phyloP scores from a whole-genome alignment of 2,329 filamentous ascomycete genomes.

The Alternaria sp. region DNA sequence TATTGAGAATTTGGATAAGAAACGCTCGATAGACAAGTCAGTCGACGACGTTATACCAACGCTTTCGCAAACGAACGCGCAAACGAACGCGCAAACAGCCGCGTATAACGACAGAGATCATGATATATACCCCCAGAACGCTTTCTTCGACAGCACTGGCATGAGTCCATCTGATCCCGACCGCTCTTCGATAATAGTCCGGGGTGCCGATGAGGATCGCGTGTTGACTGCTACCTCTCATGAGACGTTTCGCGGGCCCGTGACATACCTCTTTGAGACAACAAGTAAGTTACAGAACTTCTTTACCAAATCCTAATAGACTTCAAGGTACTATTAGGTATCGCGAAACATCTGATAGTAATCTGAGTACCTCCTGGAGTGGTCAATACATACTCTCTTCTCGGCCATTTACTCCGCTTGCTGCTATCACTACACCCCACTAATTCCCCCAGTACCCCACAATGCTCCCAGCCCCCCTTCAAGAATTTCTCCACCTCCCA shows the following conservation, averaged over 20 bases:
- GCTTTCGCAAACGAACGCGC: slow-evolving; percentile 15
- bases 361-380: background rate
- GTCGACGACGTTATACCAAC: slow-evolving; percentile 8
- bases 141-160: background rate
- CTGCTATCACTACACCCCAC: background rate
- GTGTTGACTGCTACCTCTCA: slow-evolving; percentile 11
- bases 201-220: background rate
- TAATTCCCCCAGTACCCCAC: background rate
- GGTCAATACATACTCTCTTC: background rate
- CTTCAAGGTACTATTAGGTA: background rate
- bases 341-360: background rate
- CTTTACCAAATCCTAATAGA: background rate
- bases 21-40: slow-evolving; percentile 12
- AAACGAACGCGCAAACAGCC: background rate
- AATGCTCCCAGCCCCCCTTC: background rate
- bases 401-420: background rate
- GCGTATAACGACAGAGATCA: background rate
- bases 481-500: background rate
- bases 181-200: slow-evolving; percentile 4
- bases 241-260: background rate
- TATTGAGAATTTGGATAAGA: background rate
- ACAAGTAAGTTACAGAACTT: background rate
- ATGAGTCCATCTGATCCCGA: slow-evolving; percentile 7
- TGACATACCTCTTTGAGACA: slow-evolving; percentile 10
- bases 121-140: background rate